Evolutionary conservation across 176 grass and related monocot species (phyloP).

Genomic region (maize (Zea mays)): DNA sequence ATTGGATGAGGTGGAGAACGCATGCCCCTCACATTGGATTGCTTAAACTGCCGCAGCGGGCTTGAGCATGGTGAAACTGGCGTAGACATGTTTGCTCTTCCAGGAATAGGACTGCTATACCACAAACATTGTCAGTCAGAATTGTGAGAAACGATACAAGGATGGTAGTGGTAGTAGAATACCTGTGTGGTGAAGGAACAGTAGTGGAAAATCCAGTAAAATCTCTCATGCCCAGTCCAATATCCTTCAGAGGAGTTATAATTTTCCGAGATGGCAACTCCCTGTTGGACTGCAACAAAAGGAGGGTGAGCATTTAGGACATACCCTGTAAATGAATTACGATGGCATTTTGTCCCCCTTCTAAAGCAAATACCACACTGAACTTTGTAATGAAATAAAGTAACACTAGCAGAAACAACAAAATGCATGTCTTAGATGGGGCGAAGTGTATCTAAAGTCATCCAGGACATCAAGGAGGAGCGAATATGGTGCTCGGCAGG

Average conservation of each 20-base stretch:
- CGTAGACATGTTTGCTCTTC: conserved; percentile 72
- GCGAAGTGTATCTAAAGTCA: too few species aligned
- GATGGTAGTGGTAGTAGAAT: conserved; percentile 18
- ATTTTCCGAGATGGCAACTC: conserved; percentile 63
- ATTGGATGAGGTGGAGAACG: conserved; percentile 75
- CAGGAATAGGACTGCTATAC: conserved; percentile 44
- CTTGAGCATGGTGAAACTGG: conserved; percentile 86
- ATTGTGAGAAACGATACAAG: conserved; percentile 1
- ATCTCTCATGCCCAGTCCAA: conserved; percentile 51
- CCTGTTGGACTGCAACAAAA: conserved; percentile 52
- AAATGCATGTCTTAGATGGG: too few species aligned
- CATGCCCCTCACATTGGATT: conserved; percentile 70
- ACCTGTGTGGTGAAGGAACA: conserved; percentile 61
- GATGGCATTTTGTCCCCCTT: not conserved
- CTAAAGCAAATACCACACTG: too few species aligned
- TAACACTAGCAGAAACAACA: not conserved
- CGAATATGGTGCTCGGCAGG: too few species aligned
- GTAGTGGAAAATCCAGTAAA: conserved; percentile 45
- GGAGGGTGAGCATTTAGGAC: conserved; percentile 20
- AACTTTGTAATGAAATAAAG: conserved; percentile 10
- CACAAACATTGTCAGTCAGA: conserved; percentile 31
- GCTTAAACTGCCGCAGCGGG: conserved; percentile 69
- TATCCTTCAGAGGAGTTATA: conserved; percentile 61
- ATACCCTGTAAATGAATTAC: conserved; percentile 23
- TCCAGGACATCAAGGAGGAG: too few species aligned